Base-by-base conservation (phyloP, 148 eudicot species). In the Chenopodium formosanum region DNA sequence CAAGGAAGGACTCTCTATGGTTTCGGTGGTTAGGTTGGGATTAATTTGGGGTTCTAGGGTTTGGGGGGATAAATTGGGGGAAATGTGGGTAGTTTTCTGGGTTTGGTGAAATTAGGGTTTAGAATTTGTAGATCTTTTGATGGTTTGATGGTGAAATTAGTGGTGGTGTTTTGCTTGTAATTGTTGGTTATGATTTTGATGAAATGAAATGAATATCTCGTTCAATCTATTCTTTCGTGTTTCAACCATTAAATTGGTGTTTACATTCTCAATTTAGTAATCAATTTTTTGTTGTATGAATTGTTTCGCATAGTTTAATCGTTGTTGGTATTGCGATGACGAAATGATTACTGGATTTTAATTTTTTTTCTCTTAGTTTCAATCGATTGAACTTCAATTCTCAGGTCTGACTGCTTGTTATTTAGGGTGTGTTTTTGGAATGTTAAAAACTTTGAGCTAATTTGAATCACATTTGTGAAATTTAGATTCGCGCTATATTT, bases 1-100 rank as follows among this genome's bases (percentile, higher is more conserved):
- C 89, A 87, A 72, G 89, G 89, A 37, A 82, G 89, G 66, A 87
- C 89, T 65, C 78, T 87, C 8, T 87, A 87, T 16, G 89, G 89
- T 37, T 87, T 87, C 22, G 89, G 89, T 1, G 89, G 89, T 80
- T 87, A 74, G 44, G 44, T 5, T 40, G 44, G 0, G 8, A 4
- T 0, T 40, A 75, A 4, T 22, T 34, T 74, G 47, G 34, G 47
- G 17, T 50, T 77, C 77, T 72, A 85, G 82, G 79, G 76, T 82
- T 69, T 79, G n/a, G 50, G 47, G 29, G 1, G 6, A n/a, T 7
- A 20, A 8, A 1, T 71, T 16, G 3, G 27, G 27, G 29, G 4
- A 40, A 22, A 73, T n/a, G 62, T 73, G 65, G 63, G 44, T 34
- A n/a, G 37, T 16, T 50, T 11, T 50, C 13, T 50, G 53, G 23